Conservation (phyloP, 2,329 filamentous ascomycete genomes). For the Spiromastix sp. region DNA sequence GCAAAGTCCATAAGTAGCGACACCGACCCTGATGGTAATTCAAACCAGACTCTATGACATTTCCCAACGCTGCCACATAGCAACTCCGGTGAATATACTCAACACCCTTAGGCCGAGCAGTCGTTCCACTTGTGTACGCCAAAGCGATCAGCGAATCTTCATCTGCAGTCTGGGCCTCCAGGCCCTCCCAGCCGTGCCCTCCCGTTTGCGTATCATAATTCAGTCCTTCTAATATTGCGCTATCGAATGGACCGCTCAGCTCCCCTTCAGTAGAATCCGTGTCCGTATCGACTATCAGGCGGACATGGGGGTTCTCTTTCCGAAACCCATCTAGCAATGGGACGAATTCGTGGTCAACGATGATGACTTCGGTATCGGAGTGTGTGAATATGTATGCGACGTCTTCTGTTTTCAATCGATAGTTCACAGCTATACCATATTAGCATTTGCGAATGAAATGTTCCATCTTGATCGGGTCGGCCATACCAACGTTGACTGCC, state of each 20-base stretch:
- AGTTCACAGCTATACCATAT: slow-evolving; percentile 47
- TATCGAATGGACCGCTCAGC: slow-evolving; percentile 69
- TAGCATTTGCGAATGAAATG: background rate
- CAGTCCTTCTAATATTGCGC: slow-evolving; percentile 71
- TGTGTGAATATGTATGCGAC: slow-evolving; percentile 85
- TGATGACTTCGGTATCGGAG: slow-evolving; percentile 74
- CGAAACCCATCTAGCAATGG: slow-evolving; percentile 58
- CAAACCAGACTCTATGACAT: slow-evolving; percentile 79
- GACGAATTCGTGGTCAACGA: slow-evolving; percentile 75
- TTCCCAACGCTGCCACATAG: slow-evolving; percentile 75
- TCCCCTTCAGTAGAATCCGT: slow-evolving; percentile 67
- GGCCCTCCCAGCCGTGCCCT: slow-evolving; percentile 61
- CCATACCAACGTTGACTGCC: slow-evolving; percentile 57
- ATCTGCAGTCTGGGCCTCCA: slow-evolving; percentile 58
- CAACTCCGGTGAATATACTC: slow-evolving; percentile 81
- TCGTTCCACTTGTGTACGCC: slow-evolving; percentile 90
- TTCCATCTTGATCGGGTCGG: background rate
- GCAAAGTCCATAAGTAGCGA: slow-evolving; percentile 83
- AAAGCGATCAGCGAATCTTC: slow-evolving; percentile 79
- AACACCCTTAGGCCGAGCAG: slow-evolving; percentile 83
- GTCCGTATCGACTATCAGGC: slow-evolving; percentile 73
- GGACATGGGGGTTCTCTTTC: slow-evolving; percentile 50
- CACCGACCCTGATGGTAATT: slow-evolving; percentile 61
- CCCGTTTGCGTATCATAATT: slow-evolving; percentile 58
- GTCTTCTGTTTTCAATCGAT: slow-evolving; percentile 70